Evolutionary conservation across 352 stramenopile genomes (phyloP).

Genomic region (Globisporangium takayamanum): DNA sequence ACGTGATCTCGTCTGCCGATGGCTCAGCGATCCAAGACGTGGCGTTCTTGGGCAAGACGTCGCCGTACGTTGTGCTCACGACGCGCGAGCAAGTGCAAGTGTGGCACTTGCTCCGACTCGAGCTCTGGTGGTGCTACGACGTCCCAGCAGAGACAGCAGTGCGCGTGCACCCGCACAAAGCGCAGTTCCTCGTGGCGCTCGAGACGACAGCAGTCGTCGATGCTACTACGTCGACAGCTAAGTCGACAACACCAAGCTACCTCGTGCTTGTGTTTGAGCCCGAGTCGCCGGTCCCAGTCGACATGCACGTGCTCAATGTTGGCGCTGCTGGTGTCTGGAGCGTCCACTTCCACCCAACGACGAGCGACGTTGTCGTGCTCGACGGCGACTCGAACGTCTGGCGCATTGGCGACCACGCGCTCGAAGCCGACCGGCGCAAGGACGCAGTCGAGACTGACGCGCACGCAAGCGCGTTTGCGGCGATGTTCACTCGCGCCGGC

Average conservation of each 20-base stretch:
- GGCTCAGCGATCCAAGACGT: conserved; percentile 45
- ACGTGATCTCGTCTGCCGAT: conserved; percentile 65
- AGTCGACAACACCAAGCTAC: conserved; percentile 17
- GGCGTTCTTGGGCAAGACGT: conserved; percentile 47
- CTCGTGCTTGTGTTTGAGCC: conserved; percentile 46
- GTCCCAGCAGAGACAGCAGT: conserved; percentile 33
- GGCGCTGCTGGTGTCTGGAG: conserved; percentile 32
- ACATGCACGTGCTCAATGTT: conserved; percentile 36
- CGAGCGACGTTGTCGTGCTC: conserved; percentile 52
- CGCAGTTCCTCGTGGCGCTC: conserved; percentile 53
- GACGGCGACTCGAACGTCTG: conserved; percentile 52
- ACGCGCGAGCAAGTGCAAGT: conserved; percentile 58
- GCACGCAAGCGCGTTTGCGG: conserved; percentile 35
- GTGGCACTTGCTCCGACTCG: conserved; percentile 63
- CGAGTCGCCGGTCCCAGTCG: conserved; percentile 37
- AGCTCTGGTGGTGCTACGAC: conserved; percentile 68
- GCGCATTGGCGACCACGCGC: conserved; percentile 40
- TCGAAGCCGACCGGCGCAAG: conserved; percentile 32
- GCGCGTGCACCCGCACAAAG: conserved; percentile 23
- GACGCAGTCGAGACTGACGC: conserved; percentile 23
- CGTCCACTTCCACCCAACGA: conserved; percentile 48
- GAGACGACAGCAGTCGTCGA: conserved; percentile 1
- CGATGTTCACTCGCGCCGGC: conserved; percentile 31
- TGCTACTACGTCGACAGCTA: neutral
- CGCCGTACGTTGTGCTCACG: conserved; percentile 57